Evolutionary conservation across 345 rosid genomes (phyloP), one percentile per base, ranked within the genome.

Genomic region (Pelargonium nanum): DNA sequence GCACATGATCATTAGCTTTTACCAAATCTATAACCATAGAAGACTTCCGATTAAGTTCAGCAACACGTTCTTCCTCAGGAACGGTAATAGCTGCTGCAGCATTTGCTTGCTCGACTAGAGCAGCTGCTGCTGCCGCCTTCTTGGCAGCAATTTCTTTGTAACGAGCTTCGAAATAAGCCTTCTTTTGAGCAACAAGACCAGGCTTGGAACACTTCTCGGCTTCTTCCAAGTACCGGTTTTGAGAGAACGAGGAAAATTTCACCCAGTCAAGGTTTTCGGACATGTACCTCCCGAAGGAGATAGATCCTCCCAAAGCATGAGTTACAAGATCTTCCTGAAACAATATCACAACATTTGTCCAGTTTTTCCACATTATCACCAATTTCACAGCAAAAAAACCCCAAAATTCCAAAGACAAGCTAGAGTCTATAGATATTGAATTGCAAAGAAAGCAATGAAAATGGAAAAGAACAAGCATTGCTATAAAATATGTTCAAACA

Each of bases 131-230:
- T 8, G 76, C 74, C 24, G 81, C 81, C 68, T 70, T 85, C 76
- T 69, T 68, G 34, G 85, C 82, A 59, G 97, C 94, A 73, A 83
- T 82, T 69, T 63, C 80, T 83, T 79, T 86, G 75, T 81, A 87
- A 72, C 80, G 90, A 63, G 87, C 96, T 76, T 93, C 99, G 55
- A 93, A 93, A 58, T 71, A 89, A 4, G 97, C 97, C 69, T 70
- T 89, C 90, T 80, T 93, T 76, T 84, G 73, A 24, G 99, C 99
- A 60, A 93, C 97, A 68, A 92, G 76, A 32, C 99, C 99, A 26
- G 95, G 94, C 70, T 77, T 87, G 1, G 94, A 81, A 56, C 77
- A 81, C 67, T 75, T 87, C 82, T 89, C 87, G 1, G 81, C 90
- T 72, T 93, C 99, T 72, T 93, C 97, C 65, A 87, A 68, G 78